These are phyloP conservation scores for Leccinum arenicola DNA, from an alignment of 768 basidiomycete genomes.

Conservation along the genomic window DNA sequence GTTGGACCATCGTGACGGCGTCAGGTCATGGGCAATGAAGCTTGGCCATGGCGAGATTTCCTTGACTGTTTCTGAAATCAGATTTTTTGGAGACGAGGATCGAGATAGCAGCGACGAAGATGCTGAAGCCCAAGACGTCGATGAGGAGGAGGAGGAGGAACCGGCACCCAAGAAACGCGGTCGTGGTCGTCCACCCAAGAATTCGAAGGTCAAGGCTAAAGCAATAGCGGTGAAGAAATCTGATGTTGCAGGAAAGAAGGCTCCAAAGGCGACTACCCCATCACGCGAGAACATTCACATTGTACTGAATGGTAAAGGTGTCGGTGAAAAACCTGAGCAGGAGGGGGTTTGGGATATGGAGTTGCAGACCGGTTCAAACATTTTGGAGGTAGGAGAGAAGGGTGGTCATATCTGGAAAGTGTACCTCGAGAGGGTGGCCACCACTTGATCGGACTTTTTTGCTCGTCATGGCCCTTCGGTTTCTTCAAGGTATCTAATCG, in stretches of 20 bases:
- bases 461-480: constrained; percentile 6
- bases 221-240: constrained; percentile 32
- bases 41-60: constrained; percentile 56
- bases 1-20: constrained; percentile 67
- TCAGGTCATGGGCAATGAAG: constrained; percentile 69
- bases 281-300: constrained; percentile 52
- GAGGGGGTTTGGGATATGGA: constrained; percentile 61
- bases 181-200: constrained; percentile 35
- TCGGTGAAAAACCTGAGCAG: constrained; percentile 44
- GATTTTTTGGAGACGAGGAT: constrained; percentile 55
- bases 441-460: constrained; percentile 17
- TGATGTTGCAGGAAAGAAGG: constrained; percentile 40
- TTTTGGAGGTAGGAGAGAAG: constrained; percentile 72
- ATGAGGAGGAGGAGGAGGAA: constrained; percentile 42
- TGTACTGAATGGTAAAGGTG: constrained; percentile 56
- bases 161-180: constrained; percentile 41
- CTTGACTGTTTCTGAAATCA: constrained; percentile 51
- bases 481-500: constrained; percentile 23
- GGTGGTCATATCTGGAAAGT: constrained; percentile 71
- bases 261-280: constrained; percentile 39
- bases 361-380: constrained; percentile 54
- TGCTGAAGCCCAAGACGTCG: constrained; percentile 43
- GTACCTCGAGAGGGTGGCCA: constrained; percentile 49
- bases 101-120: constrained; percentile 57
- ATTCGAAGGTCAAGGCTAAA: constrained; percentile 33